These are phyloP conservation scores for Trypanosoma melophagium DNA, from an alignment of 208 protist species.

Conservation along the genomic window DNA sequence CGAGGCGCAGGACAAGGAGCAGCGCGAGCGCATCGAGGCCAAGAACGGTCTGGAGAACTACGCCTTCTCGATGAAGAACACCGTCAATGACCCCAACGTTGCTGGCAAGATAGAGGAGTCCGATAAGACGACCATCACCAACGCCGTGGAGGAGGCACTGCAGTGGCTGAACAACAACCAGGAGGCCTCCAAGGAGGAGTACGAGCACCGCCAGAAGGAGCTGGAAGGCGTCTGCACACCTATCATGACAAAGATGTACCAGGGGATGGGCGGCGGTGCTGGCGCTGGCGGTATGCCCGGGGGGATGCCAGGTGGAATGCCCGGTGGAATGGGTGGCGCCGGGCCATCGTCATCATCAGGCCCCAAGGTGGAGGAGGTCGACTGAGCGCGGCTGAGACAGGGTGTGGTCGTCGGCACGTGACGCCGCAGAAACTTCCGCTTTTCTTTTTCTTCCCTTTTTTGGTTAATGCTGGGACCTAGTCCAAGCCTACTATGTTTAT, in stretches of 20 bases:
- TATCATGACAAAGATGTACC: constrained; percentile 94
- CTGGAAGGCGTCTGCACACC: constrained; percentile 63
- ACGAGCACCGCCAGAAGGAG: constrained; percentile 45
- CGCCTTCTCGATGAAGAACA: constrained; percentile 92
- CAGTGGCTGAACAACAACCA: constrained; percentile 91
- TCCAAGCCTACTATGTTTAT: no score
- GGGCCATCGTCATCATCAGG: constrained; percentile 24
- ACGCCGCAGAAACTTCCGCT: background rate
- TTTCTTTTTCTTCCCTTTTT: constrained; percentile 1
- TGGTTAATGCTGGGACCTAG: no score
- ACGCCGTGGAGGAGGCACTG: constrained; percentile 69
- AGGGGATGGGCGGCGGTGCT: constrained; percentile 37
- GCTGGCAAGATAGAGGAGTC: constrained; percentile 62
- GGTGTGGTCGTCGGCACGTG: background rate
- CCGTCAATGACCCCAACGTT: constrained; percentile 72
- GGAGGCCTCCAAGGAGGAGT: constrained; percentile 61
- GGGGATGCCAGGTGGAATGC: constrained; percentile 51
- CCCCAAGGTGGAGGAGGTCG: constrained; percentile 52
- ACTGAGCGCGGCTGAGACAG: constrained; percentile 36
- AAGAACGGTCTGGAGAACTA: constrained; percentile 91
- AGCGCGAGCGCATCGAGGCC: constrained; percentile 81
- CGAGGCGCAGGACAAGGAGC: constrained; percentile 88
- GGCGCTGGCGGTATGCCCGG: constrained; percentile 39
- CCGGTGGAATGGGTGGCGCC: constrained; percentile 48
- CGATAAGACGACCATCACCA: constrained; percentile 68